These are phyloP conservation scores for Russula vinacea DNA, from an alignment of 768 basidiomycete genomes.

Conservation along the genomic window DNA sequence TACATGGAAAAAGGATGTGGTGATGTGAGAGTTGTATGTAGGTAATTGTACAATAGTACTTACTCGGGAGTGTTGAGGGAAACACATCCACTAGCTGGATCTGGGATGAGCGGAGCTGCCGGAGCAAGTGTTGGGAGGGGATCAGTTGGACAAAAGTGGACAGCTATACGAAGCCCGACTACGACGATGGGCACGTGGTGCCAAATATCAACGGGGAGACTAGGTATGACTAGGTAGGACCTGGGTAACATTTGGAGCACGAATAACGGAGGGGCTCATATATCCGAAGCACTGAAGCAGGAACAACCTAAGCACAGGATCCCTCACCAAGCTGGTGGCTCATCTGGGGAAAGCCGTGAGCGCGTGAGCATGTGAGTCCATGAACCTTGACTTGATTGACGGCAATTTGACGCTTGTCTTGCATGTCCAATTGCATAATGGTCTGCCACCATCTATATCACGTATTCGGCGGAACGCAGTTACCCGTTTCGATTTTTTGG, in stretches of 20 bases:
- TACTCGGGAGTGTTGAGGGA: conserved; percentile 18
- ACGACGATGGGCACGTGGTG: conserved; percentile 8
- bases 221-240: conserved; percentile 15
- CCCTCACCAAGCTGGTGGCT: conserved; percentile 25
- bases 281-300: conserved; percentile 30
- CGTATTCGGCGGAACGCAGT: too few species aligned
- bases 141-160: conserved; percentile 3
- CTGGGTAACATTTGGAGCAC: conserved; percentile 17
- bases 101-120: neutral
- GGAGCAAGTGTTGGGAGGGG: conserved; percentile 1
- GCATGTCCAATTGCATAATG: too few species aligned
- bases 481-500: too few species aligned
- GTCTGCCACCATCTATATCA: too few species aligned
- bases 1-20: conserved; percentile 21
- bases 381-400: conserved; percentile 8
- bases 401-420: conserved; percentile 14
- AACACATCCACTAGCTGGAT: neutral
- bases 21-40: conserved; percentile 22
- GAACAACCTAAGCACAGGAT: conserved; percentile 26
- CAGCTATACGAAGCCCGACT: conserved; percentile 17
- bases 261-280: conserved; percentile 15
- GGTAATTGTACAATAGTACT: too few species aligned
- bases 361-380: neutral
- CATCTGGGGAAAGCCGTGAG: conserved; percentile 22
- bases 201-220: conserved; percentile 19